Evolutionary conservation across 176 grass and related monocot genomes (phyloP), one percentile per base, ranked within the genome.

Genomic region (Areca catechu): DNA sequence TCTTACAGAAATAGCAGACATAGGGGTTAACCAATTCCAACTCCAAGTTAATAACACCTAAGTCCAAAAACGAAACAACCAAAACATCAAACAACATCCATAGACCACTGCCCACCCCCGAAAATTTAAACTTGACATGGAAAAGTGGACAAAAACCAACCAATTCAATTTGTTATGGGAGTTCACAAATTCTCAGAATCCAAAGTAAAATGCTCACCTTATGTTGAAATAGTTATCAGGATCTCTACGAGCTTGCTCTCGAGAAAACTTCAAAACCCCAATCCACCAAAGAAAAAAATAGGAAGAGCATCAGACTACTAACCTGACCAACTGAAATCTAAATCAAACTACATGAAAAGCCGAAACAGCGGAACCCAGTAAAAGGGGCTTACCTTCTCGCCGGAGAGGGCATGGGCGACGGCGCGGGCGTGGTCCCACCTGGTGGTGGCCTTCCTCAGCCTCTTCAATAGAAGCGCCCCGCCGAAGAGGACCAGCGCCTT

Each of bases 221-320:
- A 98, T 77, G 22, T 92, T 98, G 78, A 92, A 89, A 70, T 80
- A 98, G 70, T 77, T 88, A 25, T 74, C 81, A 49, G 93, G 88
- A 83, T 98, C 84, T 58, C 80, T 88, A 43, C 76, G 80, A 67
- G 93, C 87, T 75, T 98, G 88, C 76, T 92, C 88, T 75, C 88
- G 88, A 22, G 93, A 98, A 70, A 98, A 92, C 93, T 98, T 77
- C 57, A 82, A 18, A 63, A 4, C 6, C 30, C 17, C 53, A 75
- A 37, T 37, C 34, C 1, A 37, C 34, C 6, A 43, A 43, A 34
- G 30, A 34, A 34, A 34, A 3, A 43, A 43, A 14, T 12, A 12
- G 10, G 57, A 59, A 70, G 28, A 66, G 15, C 20, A 16, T 23
- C 20, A 47, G 74, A 55, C 43, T 15, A 66, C 48, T 9, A 72